phyloP scores from a whole-genome alignment of 306 rosid genomes.

The Corylus heterophylla region DNA sequence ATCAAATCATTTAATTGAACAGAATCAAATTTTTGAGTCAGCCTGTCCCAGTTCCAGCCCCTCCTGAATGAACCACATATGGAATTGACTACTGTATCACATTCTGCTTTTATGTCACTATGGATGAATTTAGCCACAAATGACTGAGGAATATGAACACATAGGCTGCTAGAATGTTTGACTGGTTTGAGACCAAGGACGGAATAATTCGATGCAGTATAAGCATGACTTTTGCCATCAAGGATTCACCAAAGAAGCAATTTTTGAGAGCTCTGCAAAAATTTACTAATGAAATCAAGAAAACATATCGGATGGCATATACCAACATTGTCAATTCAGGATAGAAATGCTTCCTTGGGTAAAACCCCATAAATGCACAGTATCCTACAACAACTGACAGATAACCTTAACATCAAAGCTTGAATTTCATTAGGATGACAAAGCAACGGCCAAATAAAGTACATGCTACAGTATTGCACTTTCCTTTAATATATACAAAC shows the following conservation, averaged over 20 bases:
- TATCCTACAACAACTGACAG: not conserved
- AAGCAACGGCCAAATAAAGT: no score
- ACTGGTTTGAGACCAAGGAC: slow-evolving; percentile 26
- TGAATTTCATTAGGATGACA: no score
- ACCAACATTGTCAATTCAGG: not conserved
- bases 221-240: slow-evolving; percentile 14
- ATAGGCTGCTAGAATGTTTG: slow-evolving; percentile 12
- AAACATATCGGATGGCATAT: not conserved
- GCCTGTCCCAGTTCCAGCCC: slow-evolving; percentile 56
- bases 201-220: slow-evolving; percentile 21
- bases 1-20: slow-evolving; percentile 36
- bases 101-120: slow-evolving; percentile 4
- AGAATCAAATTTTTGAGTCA: slow-evolving; percentile 40
- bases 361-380: not conserved
- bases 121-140: slow-evolving; percentile 22
- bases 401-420: not conserved
- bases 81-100: slow-evolving; percentile 15
- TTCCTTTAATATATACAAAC: no score
- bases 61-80: slow-evolving; percentile 50
- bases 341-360: not conserved
- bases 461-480: no score
- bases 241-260: not conserved
- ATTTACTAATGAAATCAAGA: not conserved
- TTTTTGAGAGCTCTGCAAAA: not conserved
- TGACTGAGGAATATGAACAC: slow-evolving; percentile 9